phyloP scores from a whole-genome alignment of 306 rosid genomes.

The Vicia sativa region DNA sequence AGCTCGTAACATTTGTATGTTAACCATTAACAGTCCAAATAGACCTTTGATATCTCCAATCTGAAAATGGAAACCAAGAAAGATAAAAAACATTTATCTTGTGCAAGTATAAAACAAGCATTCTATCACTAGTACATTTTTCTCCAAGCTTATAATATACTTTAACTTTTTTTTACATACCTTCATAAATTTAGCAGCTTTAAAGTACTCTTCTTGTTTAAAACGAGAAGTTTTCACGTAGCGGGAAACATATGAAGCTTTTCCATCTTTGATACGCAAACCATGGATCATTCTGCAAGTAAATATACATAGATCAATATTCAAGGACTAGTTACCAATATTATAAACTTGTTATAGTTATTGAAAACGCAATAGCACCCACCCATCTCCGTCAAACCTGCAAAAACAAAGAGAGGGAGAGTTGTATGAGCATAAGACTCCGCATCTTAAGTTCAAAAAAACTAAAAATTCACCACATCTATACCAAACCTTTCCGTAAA shows the following conservation, averaged over 20 bases:
- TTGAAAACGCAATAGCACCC: constrained; percentile 32
- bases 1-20: constrained; percentile 74
- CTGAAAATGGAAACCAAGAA: constrained; percentile 50
- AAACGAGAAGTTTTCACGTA: constrained; percentile 81
- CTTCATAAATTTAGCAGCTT: constrained; percentile 85
- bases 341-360: constrained; percentile 1
- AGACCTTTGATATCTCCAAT: constrained; percentile 88
- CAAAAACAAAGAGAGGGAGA: constrained; percentile 38
- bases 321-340: constrained; percentile 13
- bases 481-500: constrained; percentile 17
- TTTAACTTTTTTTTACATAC: constrained; percentile 39
- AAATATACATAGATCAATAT: constrained; percentile 25
- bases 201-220: constrained; percentile 88
- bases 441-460: constrained; percentile 9
- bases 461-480: constrained; percentile 8
- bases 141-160: constrained; percentile 28
- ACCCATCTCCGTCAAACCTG: constrained; percentile 99
- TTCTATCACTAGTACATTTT: constrained; percentile 1
- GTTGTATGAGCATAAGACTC: constrained; percentile 36
- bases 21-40: constrained; percentile 74
- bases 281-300: constrained; percentile 92
- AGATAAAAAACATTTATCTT: constrained; percentile 2
- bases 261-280: constrained; percentile 92
- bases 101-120: constrained; percentile 27
- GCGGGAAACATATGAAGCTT: constrained; percentile 84